Percentiles rank a stretch among this genome's conserved stretches.
phyloP scores from a whole-genome alignment of 805 yeast species.

The Candida sakaeoensis region DNA sequence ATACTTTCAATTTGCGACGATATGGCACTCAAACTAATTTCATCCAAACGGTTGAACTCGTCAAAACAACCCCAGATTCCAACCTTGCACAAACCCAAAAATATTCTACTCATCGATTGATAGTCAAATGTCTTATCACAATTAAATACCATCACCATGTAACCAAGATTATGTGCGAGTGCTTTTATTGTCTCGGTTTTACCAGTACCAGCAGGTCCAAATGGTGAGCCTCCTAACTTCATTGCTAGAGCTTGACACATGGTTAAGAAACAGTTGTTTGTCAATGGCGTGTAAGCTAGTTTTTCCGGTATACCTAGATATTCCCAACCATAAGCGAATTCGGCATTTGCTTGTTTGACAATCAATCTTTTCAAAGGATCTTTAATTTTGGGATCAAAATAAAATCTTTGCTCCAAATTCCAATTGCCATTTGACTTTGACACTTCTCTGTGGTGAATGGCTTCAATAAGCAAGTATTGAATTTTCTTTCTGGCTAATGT shows the following conservation, averaged over 20 bases:
- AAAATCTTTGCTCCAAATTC: constrained; percentile 52
- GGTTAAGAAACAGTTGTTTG: constrained; percentile 59
- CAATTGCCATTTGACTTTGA: constrained; percentile 31
- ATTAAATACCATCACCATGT: constrained; percentile 78
- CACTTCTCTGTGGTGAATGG: constrained; percentile 54
- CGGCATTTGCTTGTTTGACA: constrained; percentile 51
- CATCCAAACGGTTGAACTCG: constrained; percentile 81
- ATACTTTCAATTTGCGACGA: constrained; percentile 76
- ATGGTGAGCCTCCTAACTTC: constrained; percentile 81
- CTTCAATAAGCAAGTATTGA: constrained; percentile 65
- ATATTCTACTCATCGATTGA: constrained; percentile 70
- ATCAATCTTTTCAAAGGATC: constrained; percentile 33
- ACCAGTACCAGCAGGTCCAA: constrained; percentile 98
- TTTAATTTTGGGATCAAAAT: constrained; percentile 19
- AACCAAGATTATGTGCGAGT: constrained; percentile 73
- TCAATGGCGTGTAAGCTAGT: constrained; percentile 72
- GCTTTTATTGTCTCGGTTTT: constrained; percentile 90
- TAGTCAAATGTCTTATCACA: constrained; percentile 90
- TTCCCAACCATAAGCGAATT: constrained; percentile 70
- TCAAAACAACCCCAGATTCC: constrained; percentile 98
- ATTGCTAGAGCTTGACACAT: constrained; percentile 74
- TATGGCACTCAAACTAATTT: constrained; percentile 73
- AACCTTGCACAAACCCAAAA: constrained; percentile 73
- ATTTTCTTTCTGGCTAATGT: constrained; percentile 38
- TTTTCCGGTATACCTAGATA: constrained; percentile 73